Evolutionary conservation across 495 filamentous ascomycete species (phyloP), one percentile per base, ranked within the genome.

Genomic region (Recurvomyces mirabilis): DNA sequence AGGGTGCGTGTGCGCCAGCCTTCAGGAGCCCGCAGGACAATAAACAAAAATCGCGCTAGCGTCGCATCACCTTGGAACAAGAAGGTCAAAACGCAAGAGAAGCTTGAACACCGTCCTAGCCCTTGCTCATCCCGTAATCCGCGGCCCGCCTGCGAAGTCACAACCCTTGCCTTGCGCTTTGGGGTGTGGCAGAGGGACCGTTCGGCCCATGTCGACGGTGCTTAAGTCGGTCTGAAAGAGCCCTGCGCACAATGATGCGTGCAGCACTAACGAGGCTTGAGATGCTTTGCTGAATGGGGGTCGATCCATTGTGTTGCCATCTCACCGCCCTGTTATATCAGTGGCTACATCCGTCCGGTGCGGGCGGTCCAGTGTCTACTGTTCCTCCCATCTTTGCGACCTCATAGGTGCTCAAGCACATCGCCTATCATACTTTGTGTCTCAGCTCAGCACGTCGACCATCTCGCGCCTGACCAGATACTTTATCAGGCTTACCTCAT

Each of bases 251-350:
- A 31, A 52, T 52, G 49, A 52, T 52, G 49, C 49, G 43, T 31
- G 33, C 14, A 20, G 24, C 45, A 34, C 51, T 49, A 49, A 26
- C 42, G n/a, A 21, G 38, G 25, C 19, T 37, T 17, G 44, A 35
- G 22, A 22, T 34, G 40, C 5, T 19, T 5, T 18, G 31, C 10
- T 34, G 20, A 44, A 29, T 14, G 14, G 23, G 38, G 50, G 15
- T 38, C 22, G 32, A 13, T 43, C 33, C 10, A 20, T 39, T 14
- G 24, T 19, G 29, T 19, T 39, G 33, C 44, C 44, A 49, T 49
- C 51, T 45, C 51, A 53, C 45, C 47, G 45, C 51, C 45, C 29
- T n/a, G 14, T 49, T 43, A 49, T 43, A 49, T 43, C 30, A 49
- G 12, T 42, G 39, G 4, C 17, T 24, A 20, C 33, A 30, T 12